These are phyloP conservation scores for Trichomonascaceae sp. DNA, from an alignment of 1,139 yeast species.

Conservation along the genomic window DNA sequence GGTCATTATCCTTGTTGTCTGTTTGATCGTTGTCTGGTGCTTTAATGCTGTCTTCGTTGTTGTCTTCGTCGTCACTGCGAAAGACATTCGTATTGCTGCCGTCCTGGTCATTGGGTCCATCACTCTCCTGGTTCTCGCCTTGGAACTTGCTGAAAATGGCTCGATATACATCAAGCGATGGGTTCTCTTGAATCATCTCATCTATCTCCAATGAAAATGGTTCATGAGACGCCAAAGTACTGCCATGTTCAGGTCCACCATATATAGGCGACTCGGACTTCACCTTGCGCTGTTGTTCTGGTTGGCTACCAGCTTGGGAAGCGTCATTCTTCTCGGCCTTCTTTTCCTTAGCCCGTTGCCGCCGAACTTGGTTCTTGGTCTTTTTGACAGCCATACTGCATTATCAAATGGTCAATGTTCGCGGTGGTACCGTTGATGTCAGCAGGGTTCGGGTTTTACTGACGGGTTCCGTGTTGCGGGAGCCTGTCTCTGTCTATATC, in stretches of 20 bases:
- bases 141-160: conserved; percentile 34
- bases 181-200: conserved; percentile 20
- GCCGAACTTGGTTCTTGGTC: conserved; percentile 38
- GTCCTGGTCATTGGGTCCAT: conserved; percentile 3
- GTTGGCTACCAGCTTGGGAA: too few species aligned
- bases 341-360: conserved; percentile 11
- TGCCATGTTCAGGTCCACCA: too few species aligned
- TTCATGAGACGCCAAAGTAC: too few species aligned
- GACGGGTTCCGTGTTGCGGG: too few species aligned
- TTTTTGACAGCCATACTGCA: conserved; percentile 8
- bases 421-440: too few species aligned
- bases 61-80: conserved; percentile 26
- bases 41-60: conserved; percentile 7
- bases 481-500: too few species aligned
- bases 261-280: too few species aligned
- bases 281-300: too few species aligned
- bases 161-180: conserved; percentile 32
- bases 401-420: neutral
- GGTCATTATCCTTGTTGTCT: conserved; percentile 12
- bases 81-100: conserved; percentile 27
- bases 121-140: conserved; percentile 11
- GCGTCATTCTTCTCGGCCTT: conserved; percentile 5
- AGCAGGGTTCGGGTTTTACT: too few species aligned
- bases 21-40: conserved; percentile 15
- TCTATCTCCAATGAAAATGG: too few species aligned